phyloP scores from a whole-genome alignment of 805 yeast genomes.

The Teunomyces pallodes region DNA sequence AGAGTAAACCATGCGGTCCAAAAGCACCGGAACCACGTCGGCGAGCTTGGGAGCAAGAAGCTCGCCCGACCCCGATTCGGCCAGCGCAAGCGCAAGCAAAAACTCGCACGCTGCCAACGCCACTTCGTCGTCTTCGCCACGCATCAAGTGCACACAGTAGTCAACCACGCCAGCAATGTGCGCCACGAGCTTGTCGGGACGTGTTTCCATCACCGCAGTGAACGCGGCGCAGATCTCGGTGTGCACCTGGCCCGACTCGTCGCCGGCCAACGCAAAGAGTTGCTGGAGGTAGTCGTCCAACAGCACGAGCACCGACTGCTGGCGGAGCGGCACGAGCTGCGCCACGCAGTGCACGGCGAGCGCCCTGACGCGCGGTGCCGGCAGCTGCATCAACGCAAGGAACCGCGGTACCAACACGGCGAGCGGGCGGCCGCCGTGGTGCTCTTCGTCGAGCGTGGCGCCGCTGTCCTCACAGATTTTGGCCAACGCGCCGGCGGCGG shows the following conservation, averaged over 20 bases:
- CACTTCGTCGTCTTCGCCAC: conserved; percentile 59
- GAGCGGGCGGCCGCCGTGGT: conserved; percentile 65
- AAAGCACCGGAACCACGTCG: conserved; percentile 69
- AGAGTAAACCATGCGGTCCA: conserved; percentile 82
- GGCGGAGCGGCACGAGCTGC: conserved; percentile 66
- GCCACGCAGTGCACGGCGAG: conserved; percentile 70
- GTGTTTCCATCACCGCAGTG: conserved; percentile 62
- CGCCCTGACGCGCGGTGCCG: conserved; percentile 51
- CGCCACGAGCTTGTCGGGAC: conserved; percentile 77
- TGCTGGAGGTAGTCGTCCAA: conserved; percentile 64
- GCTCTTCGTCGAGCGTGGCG: conserved; percentile 58
- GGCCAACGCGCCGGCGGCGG: conserved; percentile 76
- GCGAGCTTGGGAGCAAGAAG: conserved; percentile 57
- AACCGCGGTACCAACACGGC: conserved; percentile 66
- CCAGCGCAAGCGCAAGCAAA: conserved; percentile 62
- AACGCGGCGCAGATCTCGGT: conserved; percentile 78
- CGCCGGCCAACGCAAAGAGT: conserved; percentile 69
- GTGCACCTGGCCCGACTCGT: conserved; percentile 57
- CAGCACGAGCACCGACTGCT: conserved; percentile 62
- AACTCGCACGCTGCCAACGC: conserved; percentile 94
- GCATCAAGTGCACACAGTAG: conserved; percentile 78
- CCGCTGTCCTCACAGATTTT: conserved; percentile 91
- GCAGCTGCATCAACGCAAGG: conserved; percentile 44
- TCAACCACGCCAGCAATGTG: conserved; percentile 84
- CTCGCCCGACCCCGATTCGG: conserved; percentile 35